These are phyloP conservation scores for Calocera cornea DNA, from an alignment of 768 basidiomycete genomes.

Conservation along the genomic window DNA sequence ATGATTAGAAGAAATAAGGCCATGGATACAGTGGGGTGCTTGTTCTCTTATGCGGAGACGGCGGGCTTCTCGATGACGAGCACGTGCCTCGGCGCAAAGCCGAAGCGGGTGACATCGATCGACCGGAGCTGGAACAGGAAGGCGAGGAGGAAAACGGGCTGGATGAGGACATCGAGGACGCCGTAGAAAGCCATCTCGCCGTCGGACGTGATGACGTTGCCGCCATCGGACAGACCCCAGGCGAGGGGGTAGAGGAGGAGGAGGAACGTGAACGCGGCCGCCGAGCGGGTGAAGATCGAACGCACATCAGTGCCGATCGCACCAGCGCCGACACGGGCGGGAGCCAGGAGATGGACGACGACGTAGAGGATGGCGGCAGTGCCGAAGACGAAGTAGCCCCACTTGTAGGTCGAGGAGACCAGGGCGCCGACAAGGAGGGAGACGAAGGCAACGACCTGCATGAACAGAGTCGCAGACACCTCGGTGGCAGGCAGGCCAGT, in stretches of 20 bases:
- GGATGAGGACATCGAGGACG: constrained; percentile 24
- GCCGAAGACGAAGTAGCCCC: constrained; percentile 39
- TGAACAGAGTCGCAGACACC: constrained; percentile 35
- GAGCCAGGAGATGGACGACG: constrained; percentile 21
- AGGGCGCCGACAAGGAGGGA: constrained; percentile 37
- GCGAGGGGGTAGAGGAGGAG: constrained; percentile 46
- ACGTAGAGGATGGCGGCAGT: constrained; percentile 36
- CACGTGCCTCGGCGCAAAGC: neutral
- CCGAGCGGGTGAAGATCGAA: constrained; percentile 25
- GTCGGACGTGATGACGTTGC: constrained; percentile 37
- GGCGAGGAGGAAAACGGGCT: constrained; percentile 22
- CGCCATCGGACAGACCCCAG: constrained; percentile 43
- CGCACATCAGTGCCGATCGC: constrained; percentile 21
- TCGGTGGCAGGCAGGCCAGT: constrained; percentile 37
- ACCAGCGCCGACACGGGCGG: constrained; percentile 18
- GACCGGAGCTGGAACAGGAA: constrained; percentile 20
- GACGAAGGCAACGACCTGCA: constrained; percentile 35
- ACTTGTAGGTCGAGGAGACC: constrained; percentile 39
- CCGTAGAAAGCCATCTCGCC: constrained; percentile 46
- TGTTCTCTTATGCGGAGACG: neutral
- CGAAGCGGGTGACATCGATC: constrained; percentile 13
- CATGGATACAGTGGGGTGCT: neutral
- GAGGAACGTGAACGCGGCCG: constrained; percentile 37
- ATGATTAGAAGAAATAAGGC: neutral
- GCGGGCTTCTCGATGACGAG: neutral